These are phyloP conservation scores for Scorias spongiosa DNA, from an alignment of 2,329 filamentous ascomycete genomes.

Conservation along the genomic window DNA sequence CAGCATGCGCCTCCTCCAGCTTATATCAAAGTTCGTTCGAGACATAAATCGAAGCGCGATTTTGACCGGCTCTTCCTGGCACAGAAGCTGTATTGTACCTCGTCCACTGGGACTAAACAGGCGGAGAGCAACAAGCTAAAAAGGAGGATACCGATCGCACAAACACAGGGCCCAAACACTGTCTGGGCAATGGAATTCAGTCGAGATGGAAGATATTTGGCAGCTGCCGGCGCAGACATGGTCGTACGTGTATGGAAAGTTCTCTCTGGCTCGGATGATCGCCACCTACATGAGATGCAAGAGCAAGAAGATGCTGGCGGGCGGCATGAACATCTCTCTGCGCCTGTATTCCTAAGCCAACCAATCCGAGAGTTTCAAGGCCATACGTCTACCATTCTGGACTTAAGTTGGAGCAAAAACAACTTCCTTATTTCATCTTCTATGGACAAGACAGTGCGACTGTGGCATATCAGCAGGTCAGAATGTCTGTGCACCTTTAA, in stretches of 20 bases:
- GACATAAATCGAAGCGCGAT: constrained; percentile 65
- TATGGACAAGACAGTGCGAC: constrained; percentile 91
- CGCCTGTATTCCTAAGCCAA: constrained; percentile 74
- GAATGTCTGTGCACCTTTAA: constrained; percentile 91
- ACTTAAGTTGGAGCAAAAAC: constrained; percentile 97
- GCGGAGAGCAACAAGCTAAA: constrained; percentile 13
- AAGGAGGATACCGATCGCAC: constrained; percentile 29
- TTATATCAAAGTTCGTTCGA: constrained; percentile 72
- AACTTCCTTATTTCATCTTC: constrained; percentile 91
- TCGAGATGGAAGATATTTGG: constrained; percentile 76
- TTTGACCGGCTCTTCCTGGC: constrained; percentile 84
- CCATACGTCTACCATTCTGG: constrained; percentile 73
- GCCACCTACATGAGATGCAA: constrained; percentile 56
- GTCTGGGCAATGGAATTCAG: constrained; percentile 93
- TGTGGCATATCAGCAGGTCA: constrained; percentile 77
- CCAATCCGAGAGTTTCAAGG: constrained; percentile 67
- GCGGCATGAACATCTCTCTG: constrained; percentile 52
- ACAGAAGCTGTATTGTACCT: constrained; percentile 50
- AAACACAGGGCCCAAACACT: constrained; percentile 30
- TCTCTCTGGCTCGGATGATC: constrained; percentile 66
- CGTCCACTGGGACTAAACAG: not conserved
- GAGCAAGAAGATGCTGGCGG: constrained; percentile 36
- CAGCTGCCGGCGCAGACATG: constrained; percentile 80
- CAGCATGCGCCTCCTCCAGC: constrained; percentile 76
- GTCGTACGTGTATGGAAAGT: constrained; percentile 81